Base-by-base conservation (phyloP, 257 asterid genomes). In the Coffea canephora region DNA sequence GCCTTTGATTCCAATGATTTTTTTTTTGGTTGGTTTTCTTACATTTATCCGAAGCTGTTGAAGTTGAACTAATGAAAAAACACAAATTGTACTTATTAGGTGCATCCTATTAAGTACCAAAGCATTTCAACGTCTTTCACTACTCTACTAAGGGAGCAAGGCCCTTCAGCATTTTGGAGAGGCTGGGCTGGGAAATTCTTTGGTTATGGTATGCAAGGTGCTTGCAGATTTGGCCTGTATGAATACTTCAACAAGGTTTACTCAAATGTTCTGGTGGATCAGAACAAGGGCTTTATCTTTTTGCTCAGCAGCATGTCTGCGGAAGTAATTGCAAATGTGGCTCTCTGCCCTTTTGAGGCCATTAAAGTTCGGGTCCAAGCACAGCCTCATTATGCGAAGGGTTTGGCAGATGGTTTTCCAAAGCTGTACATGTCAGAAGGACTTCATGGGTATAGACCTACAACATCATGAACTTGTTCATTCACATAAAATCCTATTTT, bases 151-250 rank as follows among this genome's bases (percentile, higher is more conserved):
- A 82, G 81, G 70, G 87, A 87, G 66, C 87, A 87, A 71, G 90
- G 90, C 59, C 90, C 88, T 59, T 84, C 87, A 14, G 85, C 88
- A 71, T 87, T 87, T 82, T 81, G 87, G 85, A 83, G 90, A 83
- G 90, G 88, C 71, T 87, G 90, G 86, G 71, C 81, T n/a, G 90
- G 88, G 83, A 87, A 87, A 67, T 87, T 84, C 69, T 82, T 87
- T 27, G 90, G 90, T 54, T 87, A 87, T 69, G 90, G 90, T 72
- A 78, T 78, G 82, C 90, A 87, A 77, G 90, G 90, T 65, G 90
- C 90, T 73, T 87, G 90, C 71, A 85, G 90, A 81, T 87, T 87
- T 80, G 90, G 90, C 34, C 83, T 87, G 27, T 87, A 87, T 46
- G 90, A 87, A 73, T 87, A 85, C 83, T 87, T 87, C 82, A 87